Evolutionary conservation across 2,329 filamentous ascomycete genomes (phyloP).

Genomic region (Calonectria naviculata): DNA sequence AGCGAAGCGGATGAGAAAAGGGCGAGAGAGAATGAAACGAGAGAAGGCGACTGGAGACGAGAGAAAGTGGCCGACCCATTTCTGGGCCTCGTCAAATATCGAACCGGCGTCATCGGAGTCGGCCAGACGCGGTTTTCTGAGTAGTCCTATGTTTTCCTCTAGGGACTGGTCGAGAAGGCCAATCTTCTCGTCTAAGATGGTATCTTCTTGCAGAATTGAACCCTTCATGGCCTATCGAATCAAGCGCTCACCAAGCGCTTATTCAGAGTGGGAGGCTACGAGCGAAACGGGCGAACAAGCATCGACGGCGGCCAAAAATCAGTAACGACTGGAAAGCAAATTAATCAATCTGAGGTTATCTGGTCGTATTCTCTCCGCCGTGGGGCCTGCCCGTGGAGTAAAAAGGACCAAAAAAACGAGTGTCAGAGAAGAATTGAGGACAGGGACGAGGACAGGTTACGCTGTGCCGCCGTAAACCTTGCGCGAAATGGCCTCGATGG

Average conservation of each 20-base stretch:
- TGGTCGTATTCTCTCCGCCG: not conserved
- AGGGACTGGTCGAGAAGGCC: not conserved
- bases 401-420: not conserved
- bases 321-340: not conserved
- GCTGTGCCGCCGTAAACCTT: not conserved
- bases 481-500: not conserved
- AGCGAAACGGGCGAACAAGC: not conserved
- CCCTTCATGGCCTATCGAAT: constrained; percentile 1
- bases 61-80: not conserved
- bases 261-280: too few species aligned
- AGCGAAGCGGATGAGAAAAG: not conserved
- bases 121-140: not conserved
- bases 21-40: not conserved
- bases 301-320: not conserved
- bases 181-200: not conserved
- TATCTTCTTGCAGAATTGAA: not conserved
- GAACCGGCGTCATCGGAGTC: not conserved
- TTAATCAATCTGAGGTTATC: not conserved
- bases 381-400: constrained; percentile 1
- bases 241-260: not conserved
- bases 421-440: not conserved
- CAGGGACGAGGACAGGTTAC: not conserved
- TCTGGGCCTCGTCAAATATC: not conserved
- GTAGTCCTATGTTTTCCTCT: constrained; percentile 10
- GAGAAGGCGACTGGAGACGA: not conserved